Base-by-base conservation (phyloP, 106 monocot species). In the Acorus gramineus region DNA sequence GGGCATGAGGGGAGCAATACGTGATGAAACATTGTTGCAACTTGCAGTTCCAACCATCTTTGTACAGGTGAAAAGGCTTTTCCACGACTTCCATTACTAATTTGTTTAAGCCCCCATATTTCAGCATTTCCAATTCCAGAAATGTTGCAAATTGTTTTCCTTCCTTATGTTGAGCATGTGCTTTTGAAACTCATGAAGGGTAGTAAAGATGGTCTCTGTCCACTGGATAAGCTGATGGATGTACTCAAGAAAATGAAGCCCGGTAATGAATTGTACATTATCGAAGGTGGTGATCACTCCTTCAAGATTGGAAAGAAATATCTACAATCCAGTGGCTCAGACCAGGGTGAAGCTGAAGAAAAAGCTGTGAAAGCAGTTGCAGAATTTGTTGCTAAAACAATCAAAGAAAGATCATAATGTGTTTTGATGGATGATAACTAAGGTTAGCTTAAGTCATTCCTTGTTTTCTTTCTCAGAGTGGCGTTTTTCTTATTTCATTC, bases 241-340 rank as follows among this genome's bases (percentile, higher is more conserved):
- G 80, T 78, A 4, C 66, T 59, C 12, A 80, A 90, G 74, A 90
- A 90, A 61, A 95, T 95, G 95, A 84, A 74, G 60, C 76, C 82
- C 49, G 4, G 9, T 6, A 95, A 82, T 61, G 84, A 82, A 62
- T 45, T 90, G 69, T 70, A 82, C 75, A 80, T 95, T 5, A 75
- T 95, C 52, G 82, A 81, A 51, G 84, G 87, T 60, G 86, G 95
- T 8, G 90, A 95, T 59, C 95, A 90, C 59, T 95, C 95, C 12
- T 82, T 95, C 64, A 90, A 90, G 57, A 83, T 96, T 11, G 90
- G 90, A 10, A 90, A 96, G 74, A 90, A 72, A 55, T 60, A 67
- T 56, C 75, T 82, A 8, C 46, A 83, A 44, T 82, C 85, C 7
- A 50, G 66, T 43, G 87, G 90, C 51, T 49, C 72, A 42, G 74